Evolutionary conservation across 108 stramenopile species (phyloP), one percentile per base, ranked within the genome.

Genomic region (Cyclotella baltica): DNA sequence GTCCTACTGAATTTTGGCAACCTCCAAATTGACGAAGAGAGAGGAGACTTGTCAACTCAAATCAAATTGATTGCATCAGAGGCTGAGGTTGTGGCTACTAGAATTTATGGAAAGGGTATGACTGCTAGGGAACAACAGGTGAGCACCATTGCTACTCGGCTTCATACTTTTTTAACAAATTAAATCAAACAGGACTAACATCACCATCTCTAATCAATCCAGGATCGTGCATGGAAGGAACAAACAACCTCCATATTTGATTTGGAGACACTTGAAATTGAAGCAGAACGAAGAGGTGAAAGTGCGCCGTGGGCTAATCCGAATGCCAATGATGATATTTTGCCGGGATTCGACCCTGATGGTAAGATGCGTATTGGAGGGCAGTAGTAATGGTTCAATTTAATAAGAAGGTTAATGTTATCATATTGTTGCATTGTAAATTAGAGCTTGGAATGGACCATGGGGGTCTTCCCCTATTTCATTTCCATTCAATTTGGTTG

Each of bases 101-200:
- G 90, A 77, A 93, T 94, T 78, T 96, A 92, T 78, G 96, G 96
- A 57, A 87, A 94, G 74, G 92, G 93, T 27, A 93, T 93, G 92
- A 86, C 87, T 48, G 67, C 89, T 30, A 83, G 91, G 56, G 96
- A 94, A 71, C 93, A 94, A 77, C 96, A 96, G 78, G 85, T 83
- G 43, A 80, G 85, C 69, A 22, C 27, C n/a, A 22, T 57, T 38
- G 10, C 27, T 43, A 2, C 15, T 15, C 2, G 28, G 0, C 40
- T 22, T 2, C 2, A 18, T 27, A 28, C 1, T 38, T 22, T 30
- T 35, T 1, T 16, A 18, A 43, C 23, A 34, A 1, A 50, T 31
- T 62, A 28, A 19, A 4, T 27, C 11, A 59, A 13, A 34, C 35
- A 29, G 20, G 1, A 22, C n/a, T n/a, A n/a, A n/a, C n/a, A n/a